phyloP scores from a whole-genome alignment of 2,329 filamentous ascomycete genomes.

The Penicillium sp. region DNA sequence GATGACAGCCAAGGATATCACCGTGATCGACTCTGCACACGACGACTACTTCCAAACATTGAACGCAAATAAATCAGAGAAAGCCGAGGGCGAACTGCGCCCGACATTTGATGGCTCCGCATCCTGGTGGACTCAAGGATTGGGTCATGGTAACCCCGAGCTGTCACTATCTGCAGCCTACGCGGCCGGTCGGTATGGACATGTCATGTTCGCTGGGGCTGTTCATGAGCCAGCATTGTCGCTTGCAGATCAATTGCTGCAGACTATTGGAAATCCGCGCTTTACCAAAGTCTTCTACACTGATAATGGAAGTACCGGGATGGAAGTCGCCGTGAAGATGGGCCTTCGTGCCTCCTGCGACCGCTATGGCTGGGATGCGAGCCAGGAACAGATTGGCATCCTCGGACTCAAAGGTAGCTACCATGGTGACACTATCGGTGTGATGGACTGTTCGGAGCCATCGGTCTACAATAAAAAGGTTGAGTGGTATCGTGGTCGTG shows the following conservation, averaged over 20 bases:
- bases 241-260: conserved; percentile 63
- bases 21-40: conserved; percentile 74
- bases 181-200: conserved; percentile 77
- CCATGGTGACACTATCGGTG: conserved; percentile 82
- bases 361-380: conserved; percentile 63
- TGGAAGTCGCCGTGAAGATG: conserved; percentile 85
- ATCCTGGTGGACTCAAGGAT: conserved; percentile 88
- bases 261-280: conserved; percentile 59
- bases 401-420: conserved; percentile 76
- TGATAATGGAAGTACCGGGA: conserved; percentile 78
- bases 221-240: conserved; percentile 73
- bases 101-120: conserved; percentile 78
- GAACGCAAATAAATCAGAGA: conserved; percentile 23
- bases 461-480: conserved; percentile 75
- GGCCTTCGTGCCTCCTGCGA: conserved; percentile 64
- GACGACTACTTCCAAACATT: conserved; percentile 72
- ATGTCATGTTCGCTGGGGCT: conserved; percentile 80
- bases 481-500: conserved; percentile 78
- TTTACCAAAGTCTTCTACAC: conserved; percentile 73
- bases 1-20: conserved; percentile 60
- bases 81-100: conserved; percentile 45
- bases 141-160: conserved; percentile 71
- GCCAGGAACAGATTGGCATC: conserved; percentile 58
- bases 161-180: conserved; percentile 73
- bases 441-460: conserved; percentile 80